Evolutionary conservation across 78 protist species (phyloP), one percentile per base, ranked within the genome.

Genomic region (Bodo saltans): DNA sequence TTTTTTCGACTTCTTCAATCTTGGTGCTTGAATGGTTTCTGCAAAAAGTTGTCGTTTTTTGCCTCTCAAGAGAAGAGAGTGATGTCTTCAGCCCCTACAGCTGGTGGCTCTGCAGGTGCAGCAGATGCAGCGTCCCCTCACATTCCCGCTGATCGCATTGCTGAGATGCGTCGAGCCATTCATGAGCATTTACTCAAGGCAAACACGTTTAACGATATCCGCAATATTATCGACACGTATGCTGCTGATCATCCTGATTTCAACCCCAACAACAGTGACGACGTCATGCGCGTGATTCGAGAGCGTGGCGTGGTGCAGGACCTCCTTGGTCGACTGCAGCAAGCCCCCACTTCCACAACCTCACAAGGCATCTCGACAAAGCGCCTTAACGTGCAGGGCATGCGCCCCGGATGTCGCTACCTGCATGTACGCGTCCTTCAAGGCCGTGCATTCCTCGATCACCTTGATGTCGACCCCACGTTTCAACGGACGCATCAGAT

Each of bases 361-460:
- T n/a, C n/a, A n/a, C n/a, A n/a, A n/a, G n/a, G n/a, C n/a, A n/a
- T n/a, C n/a, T n/a, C n/a, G n/a, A n/a, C n/a, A n/a, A n/a, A n/a
- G n/a, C n/a, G n/a, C n/a, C n/a, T n/a, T n/a, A n/a, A n/a, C n/a
- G n/a, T n/a, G n/a, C n/a, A n/a, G n/a, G n/a, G n/a, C n/a, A 47
- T 47, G 60, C 60, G 60, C n/a, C n/a, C 60, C n/a, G 17, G 17
- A 8, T 17, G 17, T 8, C 53, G 76, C 29, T 32, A 41, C 17
- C 78, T 83, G 29, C 86, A 70, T 68, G 76, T 83, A 29, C 40
- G n/a, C 35, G 67, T 83, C 30, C 42, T 83, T 33, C 78, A 76
- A 17, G 86, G 86, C 25, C 69, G 79, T 11, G 86, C 86, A 11
- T 83, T 83, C 34, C 29, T 71, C 34, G 78, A 83, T 4, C 72